Evolutionary conservation across 495 filamentous ascomycete genomes (phyloP).

Genomic region (Lindgomyces ingoldianus): DNA sequence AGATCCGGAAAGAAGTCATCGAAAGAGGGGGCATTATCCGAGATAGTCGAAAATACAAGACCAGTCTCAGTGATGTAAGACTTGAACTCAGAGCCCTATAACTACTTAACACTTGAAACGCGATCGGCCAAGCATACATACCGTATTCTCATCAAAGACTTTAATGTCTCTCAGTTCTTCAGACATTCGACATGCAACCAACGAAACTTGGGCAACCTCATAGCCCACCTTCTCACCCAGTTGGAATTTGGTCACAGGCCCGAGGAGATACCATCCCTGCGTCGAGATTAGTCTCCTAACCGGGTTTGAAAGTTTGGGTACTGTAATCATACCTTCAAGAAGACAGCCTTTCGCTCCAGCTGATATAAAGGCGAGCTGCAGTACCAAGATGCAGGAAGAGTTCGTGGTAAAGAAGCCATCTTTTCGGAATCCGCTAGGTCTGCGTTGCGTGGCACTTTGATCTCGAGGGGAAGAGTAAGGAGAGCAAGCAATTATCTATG

Average conservation of each 20-base stretch:
- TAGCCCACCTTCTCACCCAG: conserved; percentile 53
- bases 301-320: not conserved
- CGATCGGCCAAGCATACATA: conserved; percentile 1
- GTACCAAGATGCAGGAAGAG: conserved; percentile 51
- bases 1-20: conserved; percentile 59
- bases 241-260: conserved; percentile 58
- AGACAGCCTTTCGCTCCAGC: conserved; percentile 58
- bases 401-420: conserved; percentile 34
- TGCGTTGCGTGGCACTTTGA: not conserved
- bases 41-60: conserved; percentile 57
- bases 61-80: conserved; percentile 57
- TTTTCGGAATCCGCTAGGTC: not conserved
- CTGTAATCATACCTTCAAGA: conserved; percentile 48
- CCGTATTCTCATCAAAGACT: conserved; percentile 47
- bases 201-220: conserved; percentile 56
- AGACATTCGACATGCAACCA: conserved; percentile 46
- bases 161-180: conserved; percentile 40
- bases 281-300: not conserved
- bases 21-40: conserved; percentile 54
- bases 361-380: conserved; percentile 47
- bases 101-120: not conserved
- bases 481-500: too few species aligned
- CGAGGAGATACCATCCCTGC: conserved; percentile 64
- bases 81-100: conserved; percentile 38
- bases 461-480: too few species aligned